Percentiles rank a stretch among this genome's conserved stretches.
These are phyloP conservation scores for Tardiomyces digboiensis DNA, from an alignment of 1,139 yeast species.

Conservation along the genomic window DNA sequence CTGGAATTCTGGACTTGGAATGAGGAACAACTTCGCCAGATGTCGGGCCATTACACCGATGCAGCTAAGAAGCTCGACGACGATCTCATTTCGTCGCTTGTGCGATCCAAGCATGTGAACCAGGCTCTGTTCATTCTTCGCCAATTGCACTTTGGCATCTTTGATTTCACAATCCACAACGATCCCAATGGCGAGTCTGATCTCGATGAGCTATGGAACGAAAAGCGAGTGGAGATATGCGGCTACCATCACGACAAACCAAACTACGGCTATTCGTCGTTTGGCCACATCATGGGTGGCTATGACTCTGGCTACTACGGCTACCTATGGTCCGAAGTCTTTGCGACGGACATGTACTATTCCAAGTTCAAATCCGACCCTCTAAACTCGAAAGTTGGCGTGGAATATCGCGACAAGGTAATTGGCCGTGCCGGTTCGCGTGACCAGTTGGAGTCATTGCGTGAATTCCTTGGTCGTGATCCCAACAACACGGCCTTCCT, in stretches of 20 bases:
- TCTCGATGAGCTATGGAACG: slow-evolving; percentile 47
- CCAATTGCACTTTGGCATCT: slow-evolving; percentile 67
- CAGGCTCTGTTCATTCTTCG: slow-evolving; percentile 63
- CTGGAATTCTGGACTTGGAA: slow-evolving; percentile 89
- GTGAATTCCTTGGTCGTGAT: slow-evolving; percentile 62
- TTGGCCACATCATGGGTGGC: slow-evolving; percentile 80
- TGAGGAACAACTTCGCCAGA: slow-evolving; percentile 41
- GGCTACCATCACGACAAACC: slow-evolving; percentile 41
- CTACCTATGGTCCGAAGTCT: slow-evolving; percentile 76
- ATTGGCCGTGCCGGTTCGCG: slow-evolving; percentile 64
- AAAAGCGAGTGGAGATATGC: slow-evolving; percentile 47
- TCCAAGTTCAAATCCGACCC: slow-evolving; percentile 63
- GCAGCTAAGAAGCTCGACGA: slow-evolving; percentile 51
- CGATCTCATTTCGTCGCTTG: slow-evolving; percentile 48
- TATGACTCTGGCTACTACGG: slow-evolving; percentile 86
- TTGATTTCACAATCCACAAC: slow-evolving; percentile 66
- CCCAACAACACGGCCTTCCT: slow-evolving; percentile 68
- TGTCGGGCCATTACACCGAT: slow-evolving; percentile 56
- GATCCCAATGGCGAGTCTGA: slow-evolving; percentile 30
- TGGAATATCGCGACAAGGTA: slow-evolving; percentile 58
- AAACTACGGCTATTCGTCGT: slow-evolving; percentile 63
- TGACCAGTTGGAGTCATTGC: slow-evolving; percentile 56
- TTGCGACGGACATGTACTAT: slow-evolving; percentile 76
- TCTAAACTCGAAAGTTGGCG: slow-evolving; percentile 50
- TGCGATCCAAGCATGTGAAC: slow-evolving; percentile 63